Percentiles rank a stretch among this genome's conserved stretches.
Conservation (phyloP, 1,284 basidiomycete genomes). For the Puccinia horiana region DNA sequence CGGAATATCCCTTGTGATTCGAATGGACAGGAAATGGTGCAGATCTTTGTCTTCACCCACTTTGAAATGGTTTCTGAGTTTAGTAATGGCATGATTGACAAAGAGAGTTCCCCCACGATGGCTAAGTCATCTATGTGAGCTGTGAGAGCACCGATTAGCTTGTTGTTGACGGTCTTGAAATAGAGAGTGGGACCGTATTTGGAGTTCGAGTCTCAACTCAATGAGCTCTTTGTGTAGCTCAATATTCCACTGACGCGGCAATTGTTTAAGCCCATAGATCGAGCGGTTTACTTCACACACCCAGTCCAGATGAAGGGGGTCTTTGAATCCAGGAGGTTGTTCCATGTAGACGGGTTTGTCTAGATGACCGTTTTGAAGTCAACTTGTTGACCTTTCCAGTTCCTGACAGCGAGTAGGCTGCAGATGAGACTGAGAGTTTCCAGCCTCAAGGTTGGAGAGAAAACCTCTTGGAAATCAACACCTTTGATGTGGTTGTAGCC, state of each 20-base stretch:
- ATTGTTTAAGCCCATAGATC: constrained; percentile 47
- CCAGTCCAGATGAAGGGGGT: too few relatives aligned
- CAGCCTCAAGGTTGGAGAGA: too few relatives aligned
- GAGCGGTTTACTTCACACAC: constrained; percentile 23
- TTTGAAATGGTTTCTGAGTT: not conserved
- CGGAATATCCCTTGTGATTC: not conserved
- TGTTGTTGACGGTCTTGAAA: not conserved
- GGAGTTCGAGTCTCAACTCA: not conserved
- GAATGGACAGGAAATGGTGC: constrained; percentile 14
- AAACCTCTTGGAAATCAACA: constrained; percentile 43
- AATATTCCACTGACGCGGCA: constrained; percentile 24
- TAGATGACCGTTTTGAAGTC: constrained; percentile 24
- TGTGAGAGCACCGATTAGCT: not conserved
- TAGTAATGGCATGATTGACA: not conserved
- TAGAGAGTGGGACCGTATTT: constrained; percentile 35
- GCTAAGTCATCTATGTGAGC: constrained; percentile 1
- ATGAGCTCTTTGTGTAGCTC: constrained; percentile 18
- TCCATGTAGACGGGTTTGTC: too few relatives aligned
- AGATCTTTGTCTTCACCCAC: not conserved
- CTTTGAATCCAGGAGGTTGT: too few relatives aligned
- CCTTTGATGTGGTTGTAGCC: constrained; percentile 51
- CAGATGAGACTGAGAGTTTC: constrained; percentile 27
- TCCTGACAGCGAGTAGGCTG: constrained; percentile 6
- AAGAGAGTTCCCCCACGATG: not conserved
- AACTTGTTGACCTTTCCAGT: constrained; percentile 35